Conservation (phyloP, 2,329 filamentous ascomycete genomes). For the Trichoderma afroharzianum region DNA sequence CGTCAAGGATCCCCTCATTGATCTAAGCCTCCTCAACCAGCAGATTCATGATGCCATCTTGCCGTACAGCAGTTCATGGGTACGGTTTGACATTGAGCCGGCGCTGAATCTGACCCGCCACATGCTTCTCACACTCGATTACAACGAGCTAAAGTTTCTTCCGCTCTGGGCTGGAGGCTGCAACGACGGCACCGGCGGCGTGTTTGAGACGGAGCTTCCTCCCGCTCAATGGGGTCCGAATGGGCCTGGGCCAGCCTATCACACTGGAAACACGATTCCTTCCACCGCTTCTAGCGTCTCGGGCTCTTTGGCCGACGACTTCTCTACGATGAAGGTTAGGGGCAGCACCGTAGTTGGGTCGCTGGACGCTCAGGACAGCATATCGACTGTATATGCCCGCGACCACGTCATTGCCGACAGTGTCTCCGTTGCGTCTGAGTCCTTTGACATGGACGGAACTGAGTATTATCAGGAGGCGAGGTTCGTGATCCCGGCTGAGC, state of each 20-base stretch:
- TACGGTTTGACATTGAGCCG: conserved; percentile 31
- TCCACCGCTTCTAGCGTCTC: conserved; percentile 34
- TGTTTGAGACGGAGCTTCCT: conserved; percentile 43
- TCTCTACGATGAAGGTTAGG: conserved; percentile 33
- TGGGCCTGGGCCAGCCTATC: conserved; percentile 45
- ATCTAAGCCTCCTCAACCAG: conserved; percentile 23
- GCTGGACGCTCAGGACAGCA: conserved; percentile 39
- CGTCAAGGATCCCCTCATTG: conserved; percentile 21
- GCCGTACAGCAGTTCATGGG: conserved; percentile 26
- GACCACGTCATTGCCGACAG: conserved; percentile 34
- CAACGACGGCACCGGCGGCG: conserved; percentile 50
- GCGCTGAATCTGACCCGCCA: conserved; percentile 39
- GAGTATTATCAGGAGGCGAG: conserved; percentile 37
- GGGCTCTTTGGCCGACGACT: conserved; percentile 35
- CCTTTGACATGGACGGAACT: conserved; percentile 31
- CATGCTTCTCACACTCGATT: conserved; percentile 49
- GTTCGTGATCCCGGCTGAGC: conserved; percentile 31
- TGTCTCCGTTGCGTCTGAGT: conserved; percentile 33
- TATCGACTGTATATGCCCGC: conserved; percentile 34
- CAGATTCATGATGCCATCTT: conserved; percentile 23
- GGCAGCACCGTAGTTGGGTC: conserved; percentile 34
- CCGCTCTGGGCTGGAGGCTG: conserved; percentile 62
- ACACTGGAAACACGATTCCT: conserved; percentile 41
- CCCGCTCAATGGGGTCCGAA: conserved; percentile 42
- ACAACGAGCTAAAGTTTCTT: conserved; percentile 58